A percentile compares a stretch with the other conserved stretches of the same genome.
Conservation (phyloP, 2,329 filamentous ascomycete species). For the Pseudocercospora vitis region DNA sequence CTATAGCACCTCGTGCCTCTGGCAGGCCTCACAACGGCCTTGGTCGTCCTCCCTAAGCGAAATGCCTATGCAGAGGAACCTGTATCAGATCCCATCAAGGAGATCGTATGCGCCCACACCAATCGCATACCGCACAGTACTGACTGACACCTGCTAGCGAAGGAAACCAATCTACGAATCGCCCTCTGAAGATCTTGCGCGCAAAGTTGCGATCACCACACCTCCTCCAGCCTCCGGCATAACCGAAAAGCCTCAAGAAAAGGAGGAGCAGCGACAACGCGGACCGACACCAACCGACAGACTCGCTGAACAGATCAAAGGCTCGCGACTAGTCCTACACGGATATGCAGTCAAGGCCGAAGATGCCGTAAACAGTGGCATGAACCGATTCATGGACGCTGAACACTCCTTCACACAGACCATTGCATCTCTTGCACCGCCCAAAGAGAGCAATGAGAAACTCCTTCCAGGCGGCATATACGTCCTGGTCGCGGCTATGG, state of each 20-base stretch:
- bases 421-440: slow-evolving; percentile 81
- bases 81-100: slow-evolving; percentile 31
- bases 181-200: slow-evolving; percentile 35
- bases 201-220: slow-evolving; percentile 42
- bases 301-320: slow-evolving; percentile 77
- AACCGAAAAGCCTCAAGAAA: slow-evolving; percentile 35
- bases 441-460: slow-evolving; percentile 80
- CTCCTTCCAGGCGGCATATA: slow-evolving; percentile 89
- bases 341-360: slow-evolving; percentile 71
- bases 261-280: slow-evolving; percentile 35
- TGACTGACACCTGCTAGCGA: slow-evolving; percentile 30
- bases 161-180: slow-evolving; percentile 75
- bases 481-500: slow-evolving; percentile 91
- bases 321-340: slow-evolving; percentile 78
- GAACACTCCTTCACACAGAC: slow-evolving; percentile 90
- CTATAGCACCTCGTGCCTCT: slow-evolving; percentile 53
- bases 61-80: slow-evolving; percentile 52
- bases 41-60: slow-evolving; percentile 50
- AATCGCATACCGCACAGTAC: neutral
- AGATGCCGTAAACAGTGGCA: slow-evolving; percentile 76
- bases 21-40: slow-evolving; percentile 46
- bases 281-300: slow-evolving; percentile 82
- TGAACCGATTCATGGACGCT: slow-evolving; percentile 77
- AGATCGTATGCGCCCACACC: slow-evolving; percentile 27
- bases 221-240: slow-evolving; percentile 40